Conservation (phyloP, 257 asterid species). For the Solanum etuberosum region DNA sequence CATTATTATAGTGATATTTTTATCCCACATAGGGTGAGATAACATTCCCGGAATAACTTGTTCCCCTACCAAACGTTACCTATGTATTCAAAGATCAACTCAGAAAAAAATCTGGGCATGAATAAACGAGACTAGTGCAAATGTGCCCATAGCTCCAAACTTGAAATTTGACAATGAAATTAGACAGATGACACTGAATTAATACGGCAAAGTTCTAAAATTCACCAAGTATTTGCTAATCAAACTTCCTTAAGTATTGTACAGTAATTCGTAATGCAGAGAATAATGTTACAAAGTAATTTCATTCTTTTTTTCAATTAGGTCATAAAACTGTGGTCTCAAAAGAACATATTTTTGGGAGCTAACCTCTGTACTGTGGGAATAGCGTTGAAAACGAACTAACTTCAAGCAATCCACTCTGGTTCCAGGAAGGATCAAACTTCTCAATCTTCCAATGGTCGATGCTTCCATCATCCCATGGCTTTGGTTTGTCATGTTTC, state of each 20-base stretch:
- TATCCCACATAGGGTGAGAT: not conserved
- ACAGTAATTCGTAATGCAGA: not conserved
- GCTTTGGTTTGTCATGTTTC: conserved; percentile 67
- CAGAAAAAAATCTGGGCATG: not conserved
- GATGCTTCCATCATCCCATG: conserved; percentile 60
- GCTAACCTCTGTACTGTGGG: conserved; percentile 44
- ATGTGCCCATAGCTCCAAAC: not conserved
- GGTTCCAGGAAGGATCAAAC: conserved; percentile 69
- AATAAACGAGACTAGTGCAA: not conserved
- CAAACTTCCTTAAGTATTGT: not conserved
- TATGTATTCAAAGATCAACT: not conserved
- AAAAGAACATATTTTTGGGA: not conserved
- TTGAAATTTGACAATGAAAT: not conserved
- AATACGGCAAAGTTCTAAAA: not conserved
- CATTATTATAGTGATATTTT: too few relatives aligned
- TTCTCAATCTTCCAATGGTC: conserved; percentile 72
- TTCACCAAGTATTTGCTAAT: not conserved
- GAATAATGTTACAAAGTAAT: not conserved
- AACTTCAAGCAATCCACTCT: conserved; percentile 51
- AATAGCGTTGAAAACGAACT: conserved; percentile 70
- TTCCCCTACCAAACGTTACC: not conserved
- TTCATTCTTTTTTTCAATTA: too few relatives aligned
- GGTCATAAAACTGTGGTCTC: not conserved
- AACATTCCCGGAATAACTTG: not conserved
- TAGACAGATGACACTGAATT: not conserved